phyloP scores from a whole-genome alignment of 148 eudicot genomes.

The Rhododendron mucronatum region DNA sequence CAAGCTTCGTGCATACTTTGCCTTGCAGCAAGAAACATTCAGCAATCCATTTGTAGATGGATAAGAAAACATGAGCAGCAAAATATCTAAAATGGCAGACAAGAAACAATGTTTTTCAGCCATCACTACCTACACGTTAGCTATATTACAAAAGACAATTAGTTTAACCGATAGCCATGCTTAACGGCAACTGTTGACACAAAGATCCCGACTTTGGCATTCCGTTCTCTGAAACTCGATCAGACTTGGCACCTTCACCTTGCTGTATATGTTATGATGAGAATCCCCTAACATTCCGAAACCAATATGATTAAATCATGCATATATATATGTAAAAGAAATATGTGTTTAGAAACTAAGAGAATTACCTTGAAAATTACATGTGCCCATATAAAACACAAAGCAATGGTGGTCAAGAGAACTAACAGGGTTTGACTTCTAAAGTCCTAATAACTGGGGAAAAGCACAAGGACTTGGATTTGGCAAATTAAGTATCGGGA shows the following conservation, averaged over 20 bases:
- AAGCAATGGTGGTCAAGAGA: background rate
- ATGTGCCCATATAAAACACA: background rate
- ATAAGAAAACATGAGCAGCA: background rate
- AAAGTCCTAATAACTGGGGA: background rate
- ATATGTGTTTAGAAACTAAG: background rate
- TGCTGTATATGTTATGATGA: background rate
- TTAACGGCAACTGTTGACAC: background rate
- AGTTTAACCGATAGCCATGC: background rate
- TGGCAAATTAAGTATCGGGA: background rate
- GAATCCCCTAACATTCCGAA: background rate
- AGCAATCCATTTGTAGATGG: background rate
- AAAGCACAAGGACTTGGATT: background rate
- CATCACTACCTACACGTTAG: background rate
- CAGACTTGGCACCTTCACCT: background rate
- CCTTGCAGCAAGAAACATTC: background rate
- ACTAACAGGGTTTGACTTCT: background rate
- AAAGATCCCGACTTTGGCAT: background rate
- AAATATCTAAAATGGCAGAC: background rate
- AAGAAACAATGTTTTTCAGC: background rate
- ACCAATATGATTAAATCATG: background rate
- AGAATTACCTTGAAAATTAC: background rate
- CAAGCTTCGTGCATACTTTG: background rate
- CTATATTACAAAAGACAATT: background rate
- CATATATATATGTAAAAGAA: no score
- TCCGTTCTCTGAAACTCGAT: background rate